Base-by-base conservation (phyloP, 306 rosid species). In the Carpinus viminea region DNA sequence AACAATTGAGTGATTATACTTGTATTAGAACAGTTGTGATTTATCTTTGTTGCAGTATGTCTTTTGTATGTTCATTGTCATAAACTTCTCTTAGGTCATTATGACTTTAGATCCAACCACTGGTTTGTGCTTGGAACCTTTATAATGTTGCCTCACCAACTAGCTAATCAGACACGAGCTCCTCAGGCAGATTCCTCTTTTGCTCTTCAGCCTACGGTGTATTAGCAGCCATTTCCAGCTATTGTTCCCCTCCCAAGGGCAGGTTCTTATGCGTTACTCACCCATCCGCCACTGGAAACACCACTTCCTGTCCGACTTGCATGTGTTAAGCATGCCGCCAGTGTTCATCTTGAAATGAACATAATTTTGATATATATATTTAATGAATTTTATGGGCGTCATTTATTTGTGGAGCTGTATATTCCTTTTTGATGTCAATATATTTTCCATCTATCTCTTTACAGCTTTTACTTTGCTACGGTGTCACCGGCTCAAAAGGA, bases 391-490 rank as follows among this genome's bases (percentile, higher is more conserved):
- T 41, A 1, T 53, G 36, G 41, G 43, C 60, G 7, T 34, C 73
- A 64, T 13, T 38, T 38, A 20, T 47, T 68, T 9, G 55, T 56
- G 72, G 70, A 60, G 28, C 48, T 55, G 5, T 47, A 10, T 41
- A 28, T 46, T 61, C 15, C 12, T 9, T 66, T 53, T 61, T 68
- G 31, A 62, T 24, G 9, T 36, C 41, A 50, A 12, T 48, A 11
- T 34, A 26, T 81, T 51, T 43, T 46, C 51, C 31, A 46, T n/a
- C 45, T 78, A 24, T 72, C 60, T 56, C 36, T 75, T 74, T 84
- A 88, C 95, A 92, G 98, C 90, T 95, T 81, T 87, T 95, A 72
- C 92, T 78, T 79, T 85, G 83, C 65, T 88, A 92, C 77, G 88
- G 82, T 79, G 84, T 89, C 77, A 76, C 85, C 57, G 98, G 90